Conservation (phyloP, 495 filamentous ascomycete species). For the Penicillium lagena region DNA sequence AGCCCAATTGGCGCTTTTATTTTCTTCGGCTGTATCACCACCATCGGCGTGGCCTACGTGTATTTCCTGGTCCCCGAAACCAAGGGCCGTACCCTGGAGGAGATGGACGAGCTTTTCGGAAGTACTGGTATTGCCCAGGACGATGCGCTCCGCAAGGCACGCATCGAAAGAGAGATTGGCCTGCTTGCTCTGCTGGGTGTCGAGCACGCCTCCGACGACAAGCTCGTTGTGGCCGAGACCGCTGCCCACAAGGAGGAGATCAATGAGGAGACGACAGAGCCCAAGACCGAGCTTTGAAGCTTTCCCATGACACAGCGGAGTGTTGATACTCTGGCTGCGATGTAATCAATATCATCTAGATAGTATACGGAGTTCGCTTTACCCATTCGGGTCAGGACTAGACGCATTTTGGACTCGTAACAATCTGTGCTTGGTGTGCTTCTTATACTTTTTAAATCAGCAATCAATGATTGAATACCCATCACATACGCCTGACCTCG, state of each 20-base stretch:
- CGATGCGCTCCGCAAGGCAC: slow-evolving; percentile 22
- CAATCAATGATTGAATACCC: too few species aligned
- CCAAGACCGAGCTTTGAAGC: neutral
- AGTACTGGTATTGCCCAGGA: slow-evolving; percentile 24
- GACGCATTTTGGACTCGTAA: too few species aligned
- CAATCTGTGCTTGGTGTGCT: too few species aligned
- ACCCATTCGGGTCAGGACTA: too few species aligned
- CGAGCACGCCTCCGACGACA: slow-evolving; percentile 7
- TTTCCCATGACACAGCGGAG: neutral
- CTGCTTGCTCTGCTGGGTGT: slow-evolving; percentile 22
- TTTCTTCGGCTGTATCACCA: slow-evolving; percentile 42
- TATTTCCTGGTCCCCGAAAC: slow-evolving; percentile 51
- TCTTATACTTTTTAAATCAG: too few species aligned
- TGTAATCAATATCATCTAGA: neutral
- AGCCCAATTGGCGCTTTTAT: slow-evolving; percentile 37
- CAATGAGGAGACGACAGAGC: slow-evolving; percentile 2
- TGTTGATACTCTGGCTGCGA: neutral
- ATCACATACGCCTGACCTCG: too few species aligned
- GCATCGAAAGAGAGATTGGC: slow-evolving; percentile 30
- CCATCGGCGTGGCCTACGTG: slow-evolving; percentile 41
- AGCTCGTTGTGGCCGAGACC: neutral
- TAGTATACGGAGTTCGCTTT: too few species aligned
- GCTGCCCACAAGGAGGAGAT: slow-evolving; percentile 4
- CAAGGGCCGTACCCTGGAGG: slow-evolving; percentile 50
- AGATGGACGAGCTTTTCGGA: slow-evolving; percentile 49